Evolutionary conservation across 2,329 filamentous ascomycete species (phyloP), one percentile per base, ranked within the genome.

Genomic region (Colletotrichum lupini): DNA sequence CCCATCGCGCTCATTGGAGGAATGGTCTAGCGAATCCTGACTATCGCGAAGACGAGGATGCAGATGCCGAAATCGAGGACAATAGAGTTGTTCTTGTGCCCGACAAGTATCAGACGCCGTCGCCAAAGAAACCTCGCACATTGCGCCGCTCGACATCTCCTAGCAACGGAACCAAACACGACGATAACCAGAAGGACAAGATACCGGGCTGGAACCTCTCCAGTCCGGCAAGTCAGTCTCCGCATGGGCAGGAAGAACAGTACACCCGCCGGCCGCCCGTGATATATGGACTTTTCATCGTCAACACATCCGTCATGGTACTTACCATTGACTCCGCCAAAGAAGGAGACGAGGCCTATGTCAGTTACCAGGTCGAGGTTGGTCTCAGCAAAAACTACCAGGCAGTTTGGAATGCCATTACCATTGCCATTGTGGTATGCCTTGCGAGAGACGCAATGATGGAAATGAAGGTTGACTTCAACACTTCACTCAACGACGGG

Each of bases 401-500:
- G 75, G 82, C 83, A 65, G 80, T 86, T 26, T 86, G 85, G 85
- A 86, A 86, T 74, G 85, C 83, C 2, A 75, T 86, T 49, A 86
- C 85, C 4, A 67, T 85, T 11, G 85, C 83, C 9, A 79, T 84
- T 26, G 80, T 80, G 12, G 80, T 81, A 2, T 86, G 84, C 66
- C 75, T 83, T 66, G 84, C 84, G 4, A 79, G 84, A 16, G 83
- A 86, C 60, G 81, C 84, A 66, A 77, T 85, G 67, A 82, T 80
- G 58, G 68, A 76, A 7, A 77, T 82, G 56, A 61, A 75, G 24
- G 77, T 77, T 2, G 81, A 85, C 72, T 85, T 85, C 77, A 79
- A 83, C 61, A 75, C 78, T 46, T 58, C 78, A 55, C 74, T 77
- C 5, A 69, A 35, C 4, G 67, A 77, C 30, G 75, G 78, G n/a